These are phyloP conservation scores for Tetracladium setigerum DNA, from an alignment of 495 filamentous ascomycete genomes.

Conservation along the genomic window DNA sequence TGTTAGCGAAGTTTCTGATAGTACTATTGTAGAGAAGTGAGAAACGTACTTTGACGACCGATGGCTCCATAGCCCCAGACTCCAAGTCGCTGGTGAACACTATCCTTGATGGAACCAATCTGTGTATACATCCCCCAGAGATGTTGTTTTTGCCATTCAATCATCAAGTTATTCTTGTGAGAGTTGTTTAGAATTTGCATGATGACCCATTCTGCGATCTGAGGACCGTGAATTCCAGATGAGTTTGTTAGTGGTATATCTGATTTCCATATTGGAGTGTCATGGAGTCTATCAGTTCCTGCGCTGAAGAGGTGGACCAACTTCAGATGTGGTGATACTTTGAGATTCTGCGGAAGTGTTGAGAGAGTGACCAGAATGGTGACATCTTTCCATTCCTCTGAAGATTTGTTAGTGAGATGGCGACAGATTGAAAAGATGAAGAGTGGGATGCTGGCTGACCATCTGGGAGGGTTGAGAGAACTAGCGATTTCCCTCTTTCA, in stretches of 20 bases:
- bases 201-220: constrained; percentile 77
- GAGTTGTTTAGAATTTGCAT: constrained; percentile 40
- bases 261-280: constrained; percentile 53
- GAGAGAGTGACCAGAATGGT: constrained; percentile 57
- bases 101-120: constrained; percentile 32
- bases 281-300: constrained; percentile 60
- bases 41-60: constrained; percentile 14
- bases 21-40: neutral
- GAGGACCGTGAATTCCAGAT: constrained; percentile 73
- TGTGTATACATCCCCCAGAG: constrained; percentile 37
- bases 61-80: constrained; percentile 85
- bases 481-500: constrained; percentile 3
- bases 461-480: too few species aligned
- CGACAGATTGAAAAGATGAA: neutral
- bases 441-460: neutral
- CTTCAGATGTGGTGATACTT: constrained; percentile 50
- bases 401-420: constrained; percentile 1
- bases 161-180: constrained; percentile 31
- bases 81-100: constrained; percentile 43
- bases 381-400: constrained; percentile 48
- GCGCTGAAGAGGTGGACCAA: constrained; percentile 71
- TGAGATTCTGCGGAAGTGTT: constrained; percentile 39
- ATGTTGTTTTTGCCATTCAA: constrained; percentile 42
- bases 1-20: constrained; percentile 10
- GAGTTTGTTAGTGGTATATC: constrained; percentile 61